phyloP scores from a whole-genome alignment of 2,329 filamentous ascomycete genomes.

The Trichophyton schoenleinii region DNA sequence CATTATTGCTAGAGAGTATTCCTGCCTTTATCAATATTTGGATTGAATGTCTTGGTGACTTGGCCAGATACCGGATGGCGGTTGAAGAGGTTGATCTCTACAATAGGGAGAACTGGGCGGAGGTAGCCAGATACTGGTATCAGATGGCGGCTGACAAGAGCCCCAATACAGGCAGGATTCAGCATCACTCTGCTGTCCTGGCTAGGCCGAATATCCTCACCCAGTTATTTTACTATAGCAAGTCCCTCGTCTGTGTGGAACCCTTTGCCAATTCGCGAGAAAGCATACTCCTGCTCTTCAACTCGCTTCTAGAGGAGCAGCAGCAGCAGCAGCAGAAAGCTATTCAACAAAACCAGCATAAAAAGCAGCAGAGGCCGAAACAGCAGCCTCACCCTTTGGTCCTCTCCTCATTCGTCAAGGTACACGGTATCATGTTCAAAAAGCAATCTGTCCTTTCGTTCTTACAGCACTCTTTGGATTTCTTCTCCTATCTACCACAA shows the following conservation, averaged over 20 bases:
- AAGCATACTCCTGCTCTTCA: conserved; percentile 44
- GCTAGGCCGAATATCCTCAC: conserved; percentile 45
- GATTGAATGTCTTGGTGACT: conserved; percentile 84
- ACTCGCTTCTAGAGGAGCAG: conserved; percentile 30
- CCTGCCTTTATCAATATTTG: conserved; percentile 74
- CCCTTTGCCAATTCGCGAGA: conserved; percentile 46
- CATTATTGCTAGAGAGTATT: conserved; percentile 72
- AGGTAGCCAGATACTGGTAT: conserved; percentile 73
- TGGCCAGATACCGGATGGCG: conserved; percentile 78
- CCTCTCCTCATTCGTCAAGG: conserved; percentile 35
- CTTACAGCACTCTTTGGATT: conserved; percentile 27
- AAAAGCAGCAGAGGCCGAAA: neutral
- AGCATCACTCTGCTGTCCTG: conserved; percentile 70
- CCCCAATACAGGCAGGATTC: conserved; percentile 63
- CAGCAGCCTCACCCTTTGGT: neutral
- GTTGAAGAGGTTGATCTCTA: conserved; percentile 70
- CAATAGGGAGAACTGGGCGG: conserved; percentile 69
- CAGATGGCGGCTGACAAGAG: conserved; percentile 64
- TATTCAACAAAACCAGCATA: no score
- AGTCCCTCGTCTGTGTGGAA: conserved; percentile 43
- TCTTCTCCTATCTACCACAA: conserved; percentile 34
- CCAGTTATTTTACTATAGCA: conserved; percentile 48
- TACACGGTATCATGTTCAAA: conserved; percentile 40
- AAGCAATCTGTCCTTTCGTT: conserved; percentile 27
- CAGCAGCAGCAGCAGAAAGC: neutral